Percentiles rank a stretch among this genome's conserved stretches.
These are phyloP conservation scores for Phytophthora ohioensis DNA, from an alignment of 352 stramenopile genomes.

Conservation along the genomic window DNA sequence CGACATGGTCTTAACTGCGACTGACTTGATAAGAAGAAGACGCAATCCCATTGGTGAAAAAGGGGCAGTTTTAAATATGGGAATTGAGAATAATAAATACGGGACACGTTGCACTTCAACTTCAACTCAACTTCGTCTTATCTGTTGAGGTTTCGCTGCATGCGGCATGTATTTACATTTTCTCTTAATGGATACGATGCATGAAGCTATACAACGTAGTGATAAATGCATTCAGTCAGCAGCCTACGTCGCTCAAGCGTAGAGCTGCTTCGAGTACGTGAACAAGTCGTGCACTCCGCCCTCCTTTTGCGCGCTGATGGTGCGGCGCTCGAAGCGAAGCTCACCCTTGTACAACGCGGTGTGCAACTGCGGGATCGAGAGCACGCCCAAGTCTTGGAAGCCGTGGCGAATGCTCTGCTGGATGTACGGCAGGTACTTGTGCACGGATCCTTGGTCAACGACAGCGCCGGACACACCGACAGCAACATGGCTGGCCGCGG, in stretches of 20 bases:
- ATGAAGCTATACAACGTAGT: background rate
- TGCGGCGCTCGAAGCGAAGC: slow-evolving; percentile 97
- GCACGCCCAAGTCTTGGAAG: slow-evolving; percentile 96
- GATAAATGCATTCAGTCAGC: slow-evolving; percentile 1
- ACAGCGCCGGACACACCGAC: slow-evolving; percentile 98
- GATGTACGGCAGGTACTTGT: slow-evolving; percentile 98
- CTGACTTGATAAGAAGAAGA: slow-evolving; percentile 40
- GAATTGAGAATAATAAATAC: background rate
- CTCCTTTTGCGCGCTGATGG: slow-evolving; percentile 97
- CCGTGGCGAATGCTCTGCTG: slow-evolving; percentile 97
- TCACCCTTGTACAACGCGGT: slow-evolving; percentile 69
- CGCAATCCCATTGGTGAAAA: slow-evolving; percentile 40
- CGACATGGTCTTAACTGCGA: slow-evolving; percentile 30
- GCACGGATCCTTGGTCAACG: slow-evolving; percentile 97
- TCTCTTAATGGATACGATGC: slow-evolving; percentile 11
- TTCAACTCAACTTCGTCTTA: background rate
- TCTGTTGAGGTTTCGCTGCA: slow-evolving; percentile 2
- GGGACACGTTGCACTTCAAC: slow-evolving; percentile 15
- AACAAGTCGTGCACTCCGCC: slow-evolving; percentile 98
- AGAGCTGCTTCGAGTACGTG: slow-evolving; percentile 93
- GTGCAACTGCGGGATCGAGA: slow-evolving; percentile 89
- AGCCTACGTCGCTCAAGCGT: slow-evolving; percentile 42
- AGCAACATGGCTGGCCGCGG: slow-evolving; percentile 93
- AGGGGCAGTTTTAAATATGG: background rate
- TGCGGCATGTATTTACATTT: slow-evolving; percentile 19